A percentile compares a stretch with the other conserved stretches of the same genome.
Conservation (phyloP, 2,329 filamentous ascomycete genomes). For the Colletotrichum destructivum region DNA sequence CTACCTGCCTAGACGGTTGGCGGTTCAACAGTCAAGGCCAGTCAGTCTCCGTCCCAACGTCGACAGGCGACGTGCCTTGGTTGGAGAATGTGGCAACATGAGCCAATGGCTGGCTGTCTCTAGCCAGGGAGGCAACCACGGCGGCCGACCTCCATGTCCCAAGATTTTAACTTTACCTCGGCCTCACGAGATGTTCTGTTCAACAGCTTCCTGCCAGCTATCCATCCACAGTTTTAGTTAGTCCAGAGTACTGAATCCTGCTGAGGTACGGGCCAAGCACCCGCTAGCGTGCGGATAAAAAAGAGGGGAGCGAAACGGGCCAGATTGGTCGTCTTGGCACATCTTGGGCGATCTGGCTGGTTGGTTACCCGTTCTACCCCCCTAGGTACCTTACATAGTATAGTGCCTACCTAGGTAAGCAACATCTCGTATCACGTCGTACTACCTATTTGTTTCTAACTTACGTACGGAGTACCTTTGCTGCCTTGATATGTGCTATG, state of each 20-base stretch:
- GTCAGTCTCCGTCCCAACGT: background rate
- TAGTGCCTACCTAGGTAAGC: too few relatives aligned
- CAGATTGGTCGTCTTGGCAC: conserved; percentile 23
- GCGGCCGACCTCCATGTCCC: background rate
- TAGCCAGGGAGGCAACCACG: background rate
- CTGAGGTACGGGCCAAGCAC: conserved; percentile 1
- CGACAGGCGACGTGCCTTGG: background rate
- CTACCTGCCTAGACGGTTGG: background rate
- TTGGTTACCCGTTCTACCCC: background rate
- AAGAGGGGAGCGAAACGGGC: conserved; percentile 22
- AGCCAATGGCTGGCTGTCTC: background rate
- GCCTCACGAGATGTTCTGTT: conserved; percentile 18
- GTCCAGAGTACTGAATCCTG: background rate
- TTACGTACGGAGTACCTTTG: too few relatives aligned
- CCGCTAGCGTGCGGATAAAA: conserved; percentile 37
- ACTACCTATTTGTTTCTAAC: too few relatives aligned
- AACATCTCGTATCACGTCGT: too few relatives aligned
- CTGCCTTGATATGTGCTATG: background rate
- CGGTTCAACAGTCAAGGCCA: background rate
- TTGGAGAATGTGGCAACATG: conserved; percentile 19
- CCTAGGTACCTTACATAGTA: too few relatives aligned
- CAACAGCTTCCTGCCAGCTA: conserved; percentile 1
- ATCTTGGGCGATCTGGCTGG: conserved; percentile 19
- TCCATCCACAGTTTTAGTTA: conserved; percentile 18
- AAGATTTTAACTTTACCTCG: conserved; percentile 8